Evolutionary conservation across 2,329 filamentous ascomycete species (phyloP).

Genomic region (Ophiocordyceps sinensis): DNA sequence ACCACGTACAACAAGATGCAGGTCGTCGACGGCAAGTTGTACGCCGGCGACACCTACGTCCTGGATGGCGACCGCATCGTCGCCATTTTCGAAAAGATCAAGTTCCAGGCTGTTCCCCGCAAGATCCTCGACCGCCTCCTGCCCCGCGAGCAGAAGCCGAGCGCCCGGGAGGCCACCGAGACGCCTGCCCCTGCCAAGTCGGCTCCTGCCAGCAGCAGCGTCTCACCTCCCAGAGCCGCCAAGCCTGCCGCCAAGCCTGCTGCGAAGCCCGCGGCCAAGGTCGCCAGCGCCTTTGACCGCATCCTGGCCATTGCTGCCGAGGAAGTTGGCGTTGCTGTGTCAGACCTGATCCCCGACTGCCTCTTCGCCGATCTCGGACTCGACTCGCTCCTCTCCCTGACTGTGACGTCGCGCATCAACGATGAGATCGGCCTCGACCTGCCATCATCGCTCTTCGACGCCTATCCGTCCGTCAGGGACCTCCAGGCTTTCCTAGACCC

Average conservation of each 20-base stretch:
- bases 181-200: background rate
- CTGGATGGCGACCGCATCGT: conserved; percentile 22
- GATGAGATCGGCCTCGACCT: conserved; percentile 44
- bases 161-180: background rate
- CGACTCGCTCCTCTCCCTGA: conserved; percentile 46
- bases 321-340: conserved; percentile 3
- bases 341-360: background rate
- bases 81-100: conserved; percentile 39
- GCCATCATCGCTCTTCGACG: background rate
- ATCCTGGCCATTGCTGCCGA: conserved; percentile 4
- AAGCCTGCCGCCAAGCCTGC: too few species aligned
- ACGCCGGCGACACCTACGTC: conserved; percentile 37
- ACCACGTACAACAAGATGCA: conserved; percentile 44
- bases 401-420: conserved; percentile 42
- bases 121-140: background rate
- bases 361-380: conserved; percentile 41
- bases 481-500: background rate
- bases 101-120: conserved; percentile 34
- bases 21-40: conserved; percentile 28
- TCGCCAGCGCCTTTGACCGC: background rate
- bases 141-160: background rate
- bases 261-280: background rate
- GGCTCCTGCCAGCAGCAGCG: too few species aligned
- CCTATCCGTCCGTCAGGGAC: conserved; percentile 1
- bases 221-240: too few species aligned